phyloP scores from a whole-genome alignment of 768 basidiomycete species.

The Lanmaoa pseudosensibilis region DNA sequence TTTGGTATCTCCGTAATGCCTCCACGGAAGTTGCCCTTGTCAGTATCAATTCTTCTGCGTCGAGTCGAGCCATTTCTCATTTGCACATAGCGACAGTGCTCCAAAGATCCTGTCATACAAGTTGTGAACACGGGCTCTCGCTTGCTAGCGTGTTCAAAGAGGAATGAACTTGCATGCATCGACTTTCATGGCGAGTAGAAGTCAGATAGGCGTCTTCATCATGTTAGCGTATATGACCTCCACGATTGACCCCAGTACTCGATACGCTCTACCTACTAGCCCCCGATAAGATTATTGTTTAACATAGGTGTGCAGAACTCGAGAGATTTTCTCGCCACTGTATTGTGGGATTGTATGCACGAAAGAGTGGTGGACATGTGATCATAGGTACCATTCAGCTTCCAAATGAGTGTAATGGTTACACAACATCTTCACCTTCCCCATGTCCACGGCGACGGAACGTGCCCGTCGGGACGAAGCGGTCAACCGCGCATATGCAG shows the following conservation, averaged over 20 bases:
- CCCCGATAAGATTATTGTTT: not conserved
- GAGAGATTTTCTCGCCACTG: not conserved
- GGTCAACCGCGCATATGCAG: constrained; percentile 54
- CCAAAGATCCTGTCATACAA: constrained; percentile 40
- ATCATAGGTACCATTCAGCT: not conserved
- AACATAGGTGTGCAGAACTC: not conserved
- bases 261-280: not conserved
- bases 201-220: not conserved
- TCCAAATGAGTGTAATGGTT: not conserved
- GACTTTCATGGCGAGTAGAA: constrained; percentile 19
- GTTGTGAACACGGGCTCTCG: constrained; percentile 35
- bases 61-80: not conserved
- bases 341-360: not conserved
- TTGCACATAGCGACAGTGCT: constrained; percentile 33
- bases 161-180: constrained; percentile 36
- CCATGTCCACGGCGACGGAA: constrained; percentile 26
- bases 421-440: not conserved
- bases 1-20: constrained; percentile 50
- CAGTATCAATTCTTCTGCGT: constrained; percentile 1
- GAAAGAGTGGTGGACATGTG: not conserved
- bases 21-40: constrained; percentile 27
- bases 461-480: constrained; percentile 51
- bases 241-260: not conserved
- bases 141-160: constrained; percentile 41
- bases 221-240: not conserved